Evolutionary conservation across 352 stramenopile genomes (phyloP).

Genomic region (Globisporangium recalcitrans): DNA sequence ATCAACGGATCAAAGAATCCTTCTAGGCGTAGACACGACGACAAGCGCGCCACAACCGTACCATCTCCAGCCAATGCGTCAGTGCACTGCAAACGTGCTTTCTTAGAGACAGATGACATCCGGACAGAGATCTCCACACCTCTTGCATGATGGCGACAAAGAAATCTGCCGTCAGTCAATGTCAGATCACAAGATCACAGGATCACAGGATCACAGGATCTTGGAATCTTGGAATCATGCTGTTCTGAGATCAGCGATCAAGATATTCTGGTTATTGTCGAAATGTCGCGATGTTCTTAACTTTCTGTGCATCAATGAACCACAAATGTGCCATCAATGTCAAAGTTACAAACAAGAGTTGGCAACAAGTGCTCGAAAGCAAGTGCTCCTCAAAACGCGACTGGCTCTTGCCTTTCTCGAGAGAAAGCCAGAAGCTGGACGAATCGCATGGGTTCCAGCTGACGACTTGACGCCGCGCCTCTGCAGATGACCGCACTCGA

Average conservation of each 20-base stretch:
- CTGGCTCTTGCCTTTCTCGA: background rate
- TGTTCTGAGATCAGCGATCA: too few relatives aligned
- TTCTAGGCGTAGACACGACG: too few relatives aligned
- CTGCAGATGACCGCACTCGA: background rate
- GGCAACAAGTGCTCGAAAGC: background rate
- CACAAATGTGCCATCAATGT: background rate
- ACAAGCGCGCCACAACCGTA: too few relatives aligned
- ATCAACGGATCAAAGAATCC: background rate
- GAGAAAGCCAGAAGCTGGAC: background rate
- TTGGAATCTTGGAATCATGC: too few relatives aligned
- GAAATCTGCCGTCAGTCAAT: background rate
- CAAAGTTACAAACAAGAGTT: background rate
- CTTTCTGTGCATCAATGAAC: too few relatives aligned
- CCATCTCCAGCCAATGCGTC: too few relatives aligned
- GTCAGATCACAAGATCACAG: background rate
- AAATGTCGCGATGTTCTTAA: background rate
- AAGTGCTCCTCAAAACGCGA: background rate
- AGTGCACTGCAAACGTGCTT: too few relatives aligned
- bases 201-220: too few relatives aligned
- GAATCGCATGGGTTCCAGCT: constrained; percentile 4
- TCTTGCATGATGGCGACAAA: background rate
- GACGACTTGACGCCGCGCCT: constrained; percentile 2
- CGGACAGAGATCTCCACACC: too few relatives aligned
- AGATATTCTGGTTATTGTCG: background rate
- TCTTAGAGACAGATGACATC: background rate